Base-by-base conservation (phyloP, 768 basidiomycete species). In the Mycena sanguinolenta region DNA sequence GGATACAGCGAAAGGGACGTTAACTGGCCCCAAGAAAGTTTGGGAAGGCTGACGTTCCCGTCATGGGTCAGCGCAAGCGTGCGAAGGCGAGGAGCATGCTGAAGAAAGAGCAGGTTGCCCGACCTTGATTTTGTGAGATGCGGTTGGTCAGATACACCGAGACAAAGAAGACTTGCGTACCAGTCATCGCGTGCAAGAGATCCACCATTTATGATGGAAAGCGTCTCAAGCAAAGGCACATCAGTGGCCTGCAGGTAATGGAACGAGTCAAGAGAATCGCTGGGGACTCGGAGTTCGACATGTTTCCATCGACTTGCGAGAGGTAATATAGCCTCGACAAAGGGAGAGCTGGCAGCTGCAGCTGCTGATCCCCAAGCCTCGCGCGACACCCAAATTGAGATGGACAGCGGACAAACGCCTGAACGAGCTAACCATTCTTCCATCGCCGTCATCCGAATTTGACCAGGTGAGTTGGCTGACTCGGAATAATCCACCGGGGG, bases 171-270 rank as follows among this genome's bases (percentile, higher is more conserved):
- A 19, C 19, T 27, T 34, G 39, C 69, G 39, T 65, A 70, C 69
- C 69, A 70, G 46, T 70, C 69, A 61, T 70, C 69, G 34, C 69
- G 69, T 9, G 69, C 63, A 44, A 70, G 58, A 36, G 69, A 70
- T 30, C 39, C 25, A 7, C 63, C 69, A 28, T 70, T 70, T 12
- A 50, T 70, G 12, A 70, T 65, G n/a, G 58, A 44, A 53, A 70
- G 14, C 16, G 69, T 65, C 38, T 70, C 58, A 12, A 70, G 42
- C 23, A 60, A 55, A 55, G 69, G 69, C 50, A 65, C 63, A 25
- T 70, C 69, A 19, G 59, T 44, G 63, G 58, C 63, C 25, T 65
- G 63, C 3, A 70, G 52, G 44, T 70, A 70, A 38, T 65, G 69
- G 19, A 70, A 61, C 23, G 69, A 65, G 44, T 70, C 69, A 6